Percentiles rank a stretch among this genome's conserved stretches.
Evolutionary conservation across 805 yeast genomes (phyloP).

Genomic region (Ogataea dorogensis): DNA sequence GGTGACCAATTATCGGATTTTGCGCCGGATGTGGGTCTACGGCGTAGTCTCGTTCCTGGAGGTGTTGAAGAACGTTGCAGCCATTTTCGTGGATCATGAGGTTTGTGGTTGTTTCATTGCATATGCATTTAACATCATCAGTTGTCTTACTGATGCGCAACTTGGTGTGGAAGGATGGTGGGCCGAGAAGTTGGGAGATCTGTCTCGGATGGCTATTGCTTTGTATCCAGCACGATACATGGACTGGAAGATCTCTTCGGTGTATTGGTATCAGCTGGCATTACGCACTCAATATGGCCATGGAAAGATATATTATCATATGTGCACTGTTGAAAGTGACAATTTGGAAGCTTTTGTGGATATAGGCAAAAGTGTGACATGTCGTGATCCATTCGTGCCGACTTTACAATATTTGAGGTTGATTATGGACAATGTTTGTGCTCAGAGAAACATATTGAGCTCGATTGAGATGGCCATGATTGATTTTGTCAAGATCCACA

Average conservation of each 20-base stretch:
- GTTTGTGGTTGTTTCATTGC: constrained; percentile 73
- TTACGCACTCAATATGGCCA: constrained; percentile 75
- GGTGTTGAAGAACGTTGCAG: constrained; percentile 70
- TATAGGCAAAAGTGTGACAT: constrained; percentile 73
- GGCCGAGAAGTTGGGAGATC: constrained; percentile 83
- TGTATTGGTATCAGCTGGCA: constrained; percentile 77
- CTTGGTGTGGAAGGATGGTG: constrained; percentile 69
- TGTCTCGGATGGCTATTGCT: constrained; percentile 86
- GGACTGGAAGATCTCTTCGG: constrained; percentile 83
- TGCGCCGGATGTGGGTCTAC: constrained; percentile 80
- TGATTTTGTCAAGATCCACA: constrained; percentile 64
- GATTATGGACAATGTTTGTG: constrained; percentile 75
- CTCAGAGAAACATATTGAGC: constrained; percentile 59
- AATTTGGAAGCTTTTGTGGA: constrained; percentile 75
- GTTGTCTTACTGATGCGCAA: constrained; percentile 52
- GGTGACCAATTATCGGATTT: constrained; percentile 73
- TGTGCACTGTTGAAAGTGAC: constrained; percentile 82
- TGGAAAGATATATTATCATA: constrained; percentile 83
- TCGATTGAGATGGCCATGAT: constrained; percentile 58
- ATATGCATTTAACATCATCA: constrained; percentile 63
- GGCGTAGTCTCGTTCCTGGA: constrained; percentile 81
- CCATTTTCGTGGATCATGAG: constrained; percentile 70
- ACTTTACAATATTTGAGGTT: constrained; percentile 73
- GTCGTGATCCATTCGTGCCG: constrained; percentile 82
- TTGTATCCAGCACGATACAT: constrained; percentile 73